A percentile compares a stretch with the other conserved stretches of the same genome.
Conservation (phyloP, 441 rosid genomes). For the Francoa sonchifolia region DNA sequence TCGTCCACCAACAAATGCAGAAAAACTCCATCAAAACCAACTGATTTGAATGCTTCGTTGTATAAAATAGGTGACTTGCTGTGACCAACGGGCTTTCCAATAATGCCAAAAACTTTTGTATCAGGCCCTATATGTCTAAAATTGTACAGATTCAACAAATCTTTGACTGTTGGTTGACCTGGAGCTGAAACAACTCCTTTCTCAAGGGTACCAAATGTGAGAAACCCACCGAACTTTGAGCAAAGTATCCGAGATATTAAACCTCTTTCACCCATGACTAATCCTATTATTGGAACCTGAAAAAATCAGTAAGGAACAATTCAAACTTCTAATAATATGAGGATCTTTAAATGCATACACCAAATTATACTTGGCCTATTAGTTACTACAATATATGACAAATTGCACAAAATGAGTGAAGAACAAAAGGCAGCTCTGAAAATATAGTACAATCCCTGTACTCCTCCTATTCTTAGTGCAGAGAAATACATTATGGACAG, state of each 20-base stretch:
- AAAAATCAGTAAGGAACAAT: conserved; percentile 11
- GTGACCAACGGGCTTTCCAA: conserved; percentile 89
- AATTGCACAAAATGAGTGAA: background rate
- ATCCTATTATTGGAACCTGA: conserved; percentile 75
- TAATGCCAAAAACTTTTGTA: conserved; percentile 77
- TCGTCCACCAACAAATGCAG: conserved; percentile 68
- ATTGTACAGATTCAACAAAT: conserved; percentile 68
- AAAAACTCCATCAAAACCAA: conserved; percentile 59
- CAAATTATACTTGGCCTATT: no score
- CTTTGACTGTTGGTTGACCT: conserved; percentile 78
- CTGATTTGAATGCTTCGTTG: conserved; percentile 83
- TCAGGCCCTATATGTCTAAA: conserved; percentile 65
- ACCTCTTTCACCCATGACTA: conserved; percentile 90
- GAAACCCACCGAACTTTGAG: conserved; percentile 80
- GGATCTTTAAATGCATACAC: background rate
- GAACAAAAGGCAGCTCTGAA: no score
- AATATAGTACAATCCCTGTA: no score
- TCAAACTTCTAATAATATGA: background rate
- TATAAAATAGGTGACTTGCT: conserved; percentile 80
- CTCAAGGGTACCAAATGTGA: conserved; percentile 78
- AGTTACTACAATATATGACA: background rate
- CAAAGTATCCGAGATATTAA: conserved; percentile 79
- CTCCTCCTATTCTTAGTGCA: no score
- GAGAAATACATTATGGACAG: no score
- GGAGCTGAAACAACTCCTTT: conserved; percentile 70